Evolutionary conservation across 768 basidiomycete species (phyloP), one percentile per base, ranked within the genome.

Genomic region (Podaxis sp.): DNA sequence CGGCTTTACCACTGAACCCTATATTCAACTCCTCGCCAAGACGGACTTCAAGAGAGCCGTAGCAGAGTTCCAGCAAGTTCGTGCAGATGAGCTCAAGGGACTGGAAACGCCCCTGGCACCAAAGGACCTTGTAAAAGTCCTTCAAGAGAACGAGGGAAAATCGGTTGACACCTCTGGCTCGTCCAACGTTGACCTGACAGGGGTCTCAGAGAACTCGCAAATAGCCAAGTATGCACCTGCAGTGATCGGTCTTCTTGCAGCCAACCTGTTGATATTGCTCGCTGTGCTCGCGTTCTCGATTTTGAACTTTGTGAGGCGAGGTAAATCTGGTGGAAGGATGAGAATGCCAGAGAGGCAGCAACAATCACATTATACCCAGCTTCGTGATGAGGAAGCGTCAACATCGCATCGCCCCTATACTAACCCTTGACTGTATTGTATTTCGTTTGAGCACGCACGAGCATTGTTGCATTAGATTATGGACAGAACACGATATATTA

Each of bases 11-110:
- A 36, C 51, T 4, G 49, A 55, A 40, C 63, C 63, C n/a, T 64
- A 60, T 38, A 60, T 64, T 26, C 63, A 64, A 30, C 53, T 64
- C 12, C 28, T 64, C 2, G 11, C 58, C 30, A 58, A 64, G 33
- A 60, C 44, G 17, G 50, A 64, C 20, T 36, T 44, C 28, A 36
- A 37, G 11, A 53, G 15, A 20, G 63, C 58, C 17, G 56, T 53
- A 1, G 15, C 51, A 4, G 49, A 64, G 17, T 52, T 64, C 22
- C 52, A 36, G 7, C 13, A 22, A 15, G 49, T 51, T 3, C 5
- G 37, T 4, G 12, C 50, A 51, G 33, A 60, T 55, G 40, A 52
- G 53, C 28, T 53, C 4, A 28, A 30, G 8, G 51, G 30, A 13
- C 17, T 53, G 24, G 28, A 53, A 13, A 17, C 4, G n/a, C 15